Evolutionary conservation across 768 basidiomycete genomes (phyloP).

Genomic region (Holtermannia corniformis): DNA sequence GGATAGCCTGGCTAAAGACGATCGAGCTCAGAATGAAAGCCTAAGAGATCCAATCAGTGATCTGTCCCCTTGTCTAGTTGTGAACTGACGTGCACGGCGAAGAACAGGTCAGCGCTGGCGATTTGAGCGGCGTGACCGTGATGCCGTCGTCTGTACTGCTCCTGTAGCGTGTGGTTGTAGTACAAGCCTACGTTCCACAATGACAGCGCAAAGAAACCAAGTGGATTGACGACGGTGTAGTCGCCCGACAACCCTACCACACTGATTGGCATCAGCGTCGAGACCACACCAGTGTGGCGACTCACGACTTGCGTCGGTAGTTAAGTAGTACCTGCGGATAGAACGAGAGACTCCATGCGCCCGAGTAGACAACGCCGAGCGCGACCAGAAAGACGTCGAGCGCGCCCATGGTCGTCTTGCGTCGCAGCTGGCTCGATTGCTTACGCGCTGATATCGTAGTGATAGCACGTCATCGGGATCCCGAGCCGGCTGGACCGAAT

Average conservation of each 20-base stretch:
- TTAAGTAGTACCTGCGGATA: conserved; percentile 44
- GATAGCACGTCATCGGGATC: too few species aligned
- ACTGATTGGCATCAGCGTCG: conserved; percentile 6
- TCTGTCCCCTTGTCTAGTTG: background rate
- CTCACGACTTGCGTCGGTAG: conserved; percentile 38
- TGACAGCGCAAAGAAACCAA: conserved; percentile 40
- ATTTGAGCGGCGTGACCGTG: conserved; percentile 42
- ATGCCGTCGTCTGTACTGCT: conserved; percentile 41
- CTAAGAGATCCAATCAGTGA: background rate
- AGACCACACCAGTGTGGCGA: background rate
- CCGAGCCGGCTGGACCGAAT: too few species aligned
- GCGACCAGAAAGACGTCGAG: background rate
- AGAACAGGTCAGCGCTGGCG: conserved; percentile 42
- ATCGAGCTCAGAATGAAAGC: conserved; percentile 37
- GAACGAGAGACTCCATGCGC: conserved; percentile 42
- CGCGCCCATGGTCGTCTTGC: background rate
- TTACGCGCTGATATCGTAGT: too few species aligned
- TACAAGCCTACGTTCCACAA: conserved; percentile 40
- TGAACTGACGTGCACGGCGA: conserved; percentile 35
- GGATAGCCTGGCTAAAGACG: conserved; percentile 37
- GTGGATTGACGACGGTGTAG: conserved; percentile 43
- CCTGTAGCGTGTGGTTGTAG: conserved; percentile 31
- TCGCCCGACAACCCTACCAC: conserved; percentile 42
- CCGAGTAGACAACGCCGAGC: conserved; percentile 34
- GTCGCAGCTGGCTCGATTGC: too few species aligned